A percentile compares a stretch with the other conserved stretches of the same genome.
These are phyloP conservation scores for Cornus suecica DNA, from an alignment of 148 eudicot species.

Conservation along the genomic window DNA sequence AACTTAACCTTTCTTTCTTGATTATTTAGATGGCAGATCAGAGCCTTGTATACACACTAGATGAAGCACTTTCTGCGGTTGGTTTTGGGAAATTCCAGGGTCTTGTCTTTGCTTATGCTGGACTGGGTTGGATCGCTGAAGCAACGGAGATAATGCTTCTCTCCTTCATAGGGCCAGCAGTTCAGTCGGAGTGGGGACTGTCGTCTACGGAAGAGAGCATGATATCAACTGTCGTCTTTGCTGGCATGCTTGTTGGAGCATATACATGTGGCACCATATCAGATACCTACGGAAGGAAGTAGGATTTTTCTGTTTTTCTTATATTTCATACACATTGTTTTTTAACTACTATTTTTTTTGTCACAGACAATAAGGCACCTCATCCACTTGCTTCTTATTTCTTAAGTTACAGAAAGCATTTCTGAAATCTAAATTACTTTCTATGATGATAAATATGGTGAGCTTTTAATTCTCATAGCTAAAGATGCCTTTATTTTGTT, in stretches of 20 bases:
- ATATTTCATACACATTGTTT: not conserved
- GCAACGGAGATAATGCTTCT: constrained; percentile 45
- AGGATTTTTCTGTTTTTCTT: not conserved
- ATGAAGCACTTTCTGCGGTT: constrained; percentile 29
- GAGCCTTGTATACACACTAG: constrained; percentile 16
- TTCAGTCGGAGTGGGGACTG: constrained; percentile 34
- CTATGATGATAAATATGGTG: not conserved
- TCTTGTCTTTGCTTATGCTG: constrained; percentile 37
- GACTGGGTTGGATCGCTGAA: constrained; percentile 44
- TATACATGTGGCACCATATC: constrained; percentile 37
- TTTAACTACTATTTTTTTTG: not conserved
- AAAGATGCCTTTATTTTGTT: not conserved
- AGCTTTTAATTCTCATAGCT: not conserved
- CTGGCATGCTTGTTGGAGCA: constrained; percentile 46
- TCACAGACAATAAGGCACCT: not conserved
- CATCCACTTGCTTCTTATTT: not conserved
- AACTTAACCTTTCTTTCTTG: constrained; percentile 7
- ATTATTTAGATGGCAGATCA: constrained; percentile 24
- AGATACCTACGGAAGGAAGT: constrained; percentile 45
- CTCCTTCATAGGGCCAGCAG: constrained; percentile 40
- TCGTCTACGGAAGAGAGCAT: constrained; percentile 39
- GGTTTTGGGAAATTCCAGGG: constrained; percentile 40
- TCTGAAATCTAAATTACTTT: not conserved
- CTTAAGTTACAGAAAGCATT: not conserved
- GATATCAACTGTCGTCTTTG: constrained; percentile 34